Evolutionary conservation across 2,329 filamentous ascomycete species (phyloP).

Genomic region (Fusarium tricinctum): DNA sequence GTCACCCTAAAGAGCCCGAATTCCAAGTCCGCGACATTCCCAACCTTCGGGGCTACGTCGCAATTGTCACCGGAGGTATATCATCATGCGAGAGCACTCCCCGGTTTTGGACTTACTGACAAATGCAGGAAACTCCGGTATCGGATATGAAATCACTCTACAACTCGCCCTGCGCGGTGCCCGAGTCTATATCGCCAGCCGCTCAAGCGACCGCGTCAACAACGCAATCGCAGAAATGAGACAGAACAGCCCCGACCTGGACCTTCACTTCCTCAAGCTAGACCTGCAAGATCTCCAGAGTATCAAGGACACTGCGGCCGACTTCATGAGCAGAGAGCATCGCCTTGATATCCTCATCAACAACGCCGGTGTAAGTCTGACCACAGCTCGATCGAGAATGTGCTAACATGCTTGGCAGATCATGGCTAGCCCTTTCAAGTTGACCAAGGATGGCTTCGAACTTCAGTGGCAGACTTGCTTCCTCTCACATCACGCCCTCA

Average conservation of each 20-base stretch:
- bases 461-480: slow-evolving; percentile 46
- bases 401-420: slow-evolving; percentile 42
- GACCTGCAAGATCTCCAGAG: slow-evolving; percentile 43
- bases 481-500: slow-evolving; percentile 41
- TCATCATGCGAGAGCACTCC: fast-evolving
- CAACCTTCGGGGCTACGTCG: slow-evolving; percentile 39
- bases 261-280: slow-evolving; percentile 44
- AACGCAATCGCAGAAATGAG: slow-evolving; percentile 43
- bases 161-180: slow-evolving; percentile 42
- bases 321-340: slow-evolving; percentile 37
- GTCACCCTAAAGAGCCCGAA: slow-evolving; percentile 25
- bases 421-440: slow-evolving; percentile 41
- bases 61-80: slow-evolving; percentile 46
- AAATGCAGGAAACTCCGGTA: slow-evolving; percentile 33
- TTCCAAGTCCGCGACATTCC: slow-evolving; percentile 41
- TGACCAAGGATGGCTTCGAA: slow-evolving; percentile 43
- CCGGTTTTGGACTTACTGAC: fast-evolving
- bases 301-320: slow-evolving; percentile 30
- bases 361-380: slow-evolving; percentile 49
- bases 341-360: slow-evolving; percentile 44
- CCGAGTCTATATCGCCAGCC: slow-evolving; percentile 43
- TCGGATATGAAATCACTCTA: slow-evolving; percentile 43
- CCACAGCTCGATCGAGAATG: fast-evolving
- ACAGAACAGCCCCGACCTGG: slow-evolving; percentile 15
- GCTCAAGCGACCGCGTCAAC: slow-evolving; percentile 39